Conservation (phyloP, 1,139 yeast genomes). For the Pichia sp. region DNA sequence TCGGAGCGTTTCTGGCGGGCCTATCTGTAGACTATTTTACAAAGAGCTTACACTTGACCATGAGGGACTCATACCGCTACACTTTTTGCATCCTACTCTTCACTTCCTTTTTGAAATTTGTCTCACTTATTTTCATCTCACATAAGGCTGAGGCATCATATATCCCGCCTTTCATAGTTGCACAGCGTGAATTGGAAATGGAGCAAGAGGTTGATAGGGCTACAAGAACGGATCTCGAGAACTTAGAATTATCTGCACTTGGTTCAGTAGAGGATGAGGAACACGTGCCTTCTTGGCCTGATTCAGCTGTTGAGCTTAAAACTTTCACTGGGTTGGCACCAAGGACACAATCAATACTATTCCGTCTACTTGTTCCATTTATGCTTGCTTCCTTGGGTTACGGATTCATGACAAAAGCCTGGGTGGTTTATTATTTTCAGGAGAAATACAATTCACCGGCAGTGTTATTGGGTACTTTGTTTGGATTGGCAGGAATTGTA, state of each 20-base stretch:
- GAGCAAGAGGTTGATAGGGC: background rate
- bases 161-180: conserved; percentile 22
- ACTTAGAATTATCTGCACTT: conserved; percentile 9
- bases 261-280: conserved; percentile 15
- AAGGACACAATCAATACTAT: conserved; percentile 35
- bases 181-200: background rate
- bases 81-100: conserved; percentile 56
- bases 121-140: conserved; percentile 51
- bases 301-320: conserved; percentile 26
- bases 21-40: conserved; percentile 45
- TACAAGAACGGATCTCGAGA: background rate
- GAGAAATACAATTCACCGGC: conserved; percentile 40
- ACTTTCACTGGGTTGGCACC: conserved; percentile 34
- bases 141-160: conserved; percentile 46
- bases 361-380: conserved; percentile 46
- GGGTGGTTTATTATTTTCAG: conserved; percentile 79
- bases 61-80: conserved; percentile 48
- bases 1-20: conserved; percentile 71
- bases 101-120: conserved; percentile 53
- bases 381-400: conserved; percentile 79
- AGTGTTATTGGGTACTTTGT: conserved; percentile 44
- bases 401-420: conserved; percentile 83
- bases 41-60: conserved; percentile 33
- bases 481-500: conserved; percentile 57
- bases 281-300: conserved; percentile 19